These are phyloP conservation scores for Hyphopichia burtonii DNA, from an alignment of 1,139 yeast species.

Conservation along the genomic window DNA sequence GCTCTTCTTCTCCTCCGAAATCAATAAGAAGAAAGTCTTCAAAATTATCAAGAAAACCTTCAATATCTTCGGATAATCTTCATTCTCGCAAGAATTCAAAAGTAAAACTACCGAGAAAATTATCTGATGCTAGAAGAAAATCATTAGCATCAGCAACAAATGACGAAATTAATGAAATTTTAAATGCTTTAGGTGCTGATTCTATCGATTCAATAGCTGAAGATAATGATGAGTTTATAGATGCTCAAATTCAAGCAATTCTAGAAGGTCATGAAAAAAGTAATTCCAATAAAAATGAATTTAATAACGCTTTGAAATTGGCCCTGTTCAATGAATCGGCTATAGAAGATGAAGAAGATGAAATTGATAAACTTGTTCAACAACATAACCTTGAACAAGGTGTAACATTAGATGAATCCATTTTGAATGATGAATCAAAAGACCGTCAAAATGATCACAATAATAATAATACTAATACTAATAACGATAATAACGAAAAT, in stretches of 20 bases:
- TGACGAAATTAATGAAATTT: constrained; percentile 41
- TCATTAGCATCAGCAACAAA: constrained; percentile 40
- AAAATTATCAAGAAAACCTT: neutral
- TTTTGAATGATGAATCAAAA: constrained; percentile 8
- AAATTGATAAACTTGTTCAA: constrained; percentile 34
- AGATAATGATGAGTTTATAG: constrained; percentile 33
- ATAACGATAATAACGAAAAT: constrained; percentile 1
- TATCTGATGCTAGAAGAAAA: constrained; percentile 39
- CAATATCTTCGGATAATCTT: neutral
- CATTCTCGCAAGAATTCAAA: constrained; percentile 8
- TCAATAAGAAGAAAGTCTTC: constrained; percentile 2
- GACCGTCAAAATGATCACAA: neutral
- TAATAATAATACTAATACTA: neutral
- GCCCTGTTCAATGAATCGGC: constrained; percentile 28
- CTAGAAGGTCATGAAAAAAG: constrained; percentile 21
- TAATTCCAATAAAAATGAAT: constrained; percentile 8
- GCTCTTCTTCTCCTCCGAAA: constrained; percentile 20
- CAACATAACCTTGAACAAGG: constrained; percentile 37
- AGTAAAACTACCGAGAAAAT: constrained; percentile 21
- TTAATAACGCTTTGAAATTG: constrained; percentile 20
- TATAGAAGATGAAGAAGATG: constrained; percentile 40
- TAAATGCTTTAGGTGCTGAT: constrained; percentile 39
- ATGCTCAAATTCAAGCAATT: constrained; percentile 35
- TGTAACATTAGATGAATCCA: constrained; percentile 23
- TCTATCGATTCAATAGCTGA: constrained; percentile 38